A percentile compares a stretch with the other conserved stretches of the same genome.
phyloP scores from a whole-genome alignment of 768 basidiomycete genomes.

The Hygrocybe coccinea region DNA sequence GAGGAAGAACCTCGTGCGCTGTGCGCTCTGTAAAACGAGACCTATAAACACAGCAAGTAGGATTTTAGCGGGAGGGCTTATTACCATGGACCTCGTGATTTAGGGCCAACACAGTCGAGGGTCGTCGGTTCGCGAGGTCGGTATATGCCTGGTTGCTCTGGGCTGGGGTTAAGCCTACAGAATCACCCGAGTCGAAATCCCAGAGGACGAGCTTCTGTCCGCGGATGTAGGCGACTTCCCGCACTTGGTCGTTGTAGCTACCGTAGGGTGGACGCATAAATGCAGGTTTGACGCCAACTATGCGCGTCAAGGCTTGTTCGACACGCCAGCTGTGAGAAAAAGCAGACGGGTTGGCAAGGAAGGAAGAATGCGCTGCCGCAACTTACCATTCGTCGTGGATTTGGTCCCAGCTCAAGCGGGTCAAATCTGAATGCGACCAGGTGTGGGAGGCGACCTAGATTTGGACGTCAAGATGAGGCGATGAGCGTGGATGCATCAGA shows the following conservation, averaged over 20 bases:
- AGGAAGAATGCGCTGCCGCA: conserved; percentile 23
- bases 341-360: not conserved
- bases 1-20: conserved; percentile 31
- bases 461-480: not conserved
- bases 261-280: conserved; percentile 50
- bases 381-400: conserved; percentile 43
- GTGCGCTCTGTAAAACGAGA: conserved; percentile 14
- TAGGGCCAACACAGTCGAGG: conserved; percentile 35
- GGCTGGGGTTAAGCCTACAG: conserved; percentile 25
- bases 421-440: conserved; percentile 41
- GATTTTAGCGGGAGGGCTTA: conserved; percentile 19
- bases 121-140: conserved; percentile 24
- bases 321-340: conserved; percentile 27
- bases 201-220: conserved; percentile 33
- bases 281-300: conserved; percentile 40
- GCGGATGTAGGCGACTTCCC: conserved; percentile 30
- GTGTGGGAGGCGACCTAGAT: conserved; percentile 44
- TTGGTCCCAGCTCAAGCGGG: conserved; percentile 29
- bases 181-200: conserved; percentile 28
- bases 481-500: not conserved
- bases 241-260: conserved; percentile 45
- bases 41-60: conserved; percentile 16
- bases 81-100: conserved; percentile 36
- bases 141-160: conserved; percentile 30
- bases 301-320: conserved; percentile 40